These are phyloP conservation scores for Dryas drummondii DNA, from an alignment of 306 rosid genomes.

Conservation along the genomic window DNA sequence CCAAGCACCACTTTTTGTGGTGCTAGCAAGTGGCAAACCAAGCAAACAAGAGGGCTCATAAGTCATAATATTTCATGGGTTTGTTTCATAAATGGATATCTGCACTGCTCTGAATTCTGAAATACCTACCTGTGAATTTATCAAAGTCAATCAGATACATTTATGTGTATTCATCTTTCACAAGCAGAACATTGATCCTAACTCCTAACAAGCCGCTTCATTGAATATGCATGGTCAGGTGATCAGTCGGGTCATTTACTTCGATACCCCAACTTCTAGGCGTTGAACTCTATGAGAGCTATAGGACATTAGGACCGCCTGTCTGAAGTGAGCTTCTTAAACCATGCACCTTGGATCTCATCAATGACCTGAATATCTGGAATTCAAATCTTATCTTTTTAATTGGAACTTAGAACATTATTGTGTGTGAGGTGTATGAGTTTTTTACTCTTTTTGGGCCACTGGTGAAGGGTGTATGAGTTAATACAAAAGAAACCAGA, in stretches of 20 bases:
- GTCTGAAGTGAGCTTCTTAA: background rate
- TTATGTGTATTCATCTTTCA: background rate
- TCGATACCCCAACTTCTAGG: constrained; percentile 15
- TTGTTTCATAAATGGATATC: background rate
- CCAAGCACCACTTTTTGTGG: too few relatives aligned
- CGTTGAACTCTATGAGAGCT: background rate
- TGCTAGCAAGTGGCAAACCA: too few relatives aligned
- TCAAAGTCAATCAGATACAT: background rate
- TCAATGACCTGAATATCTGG: too few relatives aligned
- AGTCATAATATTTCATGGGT: background rate
- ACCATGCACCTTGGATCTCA: constrained; percentile 7
- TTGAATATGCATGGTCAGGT: background rate
- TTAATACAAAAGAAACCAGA: too few relatives aligned
- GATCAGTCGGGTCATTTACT: background rate
- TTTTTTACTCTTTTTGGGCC: too few relatives aligned
- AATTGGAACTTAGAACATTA: background rate
- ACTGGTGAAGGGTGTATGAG: too few relatives aligned
- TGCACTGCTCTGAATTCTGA: background rate
- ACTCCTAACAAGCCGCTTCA: background rate
- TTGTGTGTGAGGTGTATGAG: too few relatives aligned
- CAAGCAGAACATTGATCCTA: background rate
- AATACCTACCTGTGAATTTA: background rate
- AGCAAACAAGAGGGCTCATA: background rate
- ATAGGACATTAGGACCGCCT: background rate
- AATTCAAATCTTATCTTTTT: background rate